Evolutionary conservation across 1,284 basidiomycete species (phyloP).

Genomic region (Apiotrichum sp.): DNA sequence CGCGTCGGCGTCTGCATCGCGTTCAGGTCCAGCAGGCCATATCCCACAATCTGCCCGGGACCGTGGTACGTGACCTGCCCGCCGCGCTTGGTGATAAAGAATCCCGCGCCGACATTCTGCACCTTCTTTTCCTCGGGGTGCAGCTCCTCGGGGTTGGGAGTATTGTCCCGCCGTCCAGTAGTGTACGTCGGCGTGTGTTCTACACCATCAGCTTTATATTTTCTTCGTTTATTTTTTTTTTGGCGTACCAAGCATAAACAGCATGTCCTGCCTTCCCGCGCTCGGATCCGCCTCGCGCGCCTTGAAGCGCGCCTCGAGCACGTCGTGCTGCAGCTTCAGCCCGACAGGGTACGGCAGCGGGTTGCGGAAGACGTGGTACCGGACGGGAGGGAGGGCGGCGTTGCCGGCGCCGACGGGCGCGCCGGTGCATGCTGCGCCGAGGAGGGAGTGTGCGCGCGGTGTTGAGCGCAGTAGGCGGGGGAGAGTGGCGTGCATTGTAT

Average conservation of each 20-base stretch:
- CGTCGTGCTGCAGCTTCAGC: constrained; percentile 62
- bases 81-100: constrained; percentile 73
- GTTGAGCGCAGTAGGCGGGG: constrained; percentile 1
- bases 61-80: constrained; percentile 97
- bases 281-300: constrained; percentile 24
- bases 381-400: constrained; percentile 56
- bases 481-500: constrained; percentile 6
- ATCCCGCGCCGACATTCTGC: constrained; percentile 74
- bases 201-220: constrained; percentile 9
- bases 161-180: constrained; percentile 70
- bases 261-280: constrained; percentile 47
- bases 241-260: constrained; percentile 49
- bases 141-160: constrained; percentile 52
- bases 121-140: constrained; percentile 63
- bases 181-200: constrained; percentile 94
- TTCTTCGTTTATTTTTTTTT: too few relatives aligned
- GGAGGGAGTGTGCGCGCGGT: neutral
- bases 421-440: constrained; percentile 2
- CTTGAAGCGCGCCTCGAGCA: constrained; percentile 58
- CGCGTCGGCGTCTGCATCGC: constrained; percentile 51
- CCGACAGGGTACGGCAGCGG: constrained; percentile 67
- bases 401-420: neutral
- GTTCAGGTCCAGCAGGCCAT: constrained; percentile 80
- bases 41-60: constrained; percentile 93
- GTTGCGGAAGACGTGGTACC: constrained; percentile 67